Base-by-base conservation (phyloP, 371 early-diverging fungal species). In the Syncephalis fuscata region DNA sequence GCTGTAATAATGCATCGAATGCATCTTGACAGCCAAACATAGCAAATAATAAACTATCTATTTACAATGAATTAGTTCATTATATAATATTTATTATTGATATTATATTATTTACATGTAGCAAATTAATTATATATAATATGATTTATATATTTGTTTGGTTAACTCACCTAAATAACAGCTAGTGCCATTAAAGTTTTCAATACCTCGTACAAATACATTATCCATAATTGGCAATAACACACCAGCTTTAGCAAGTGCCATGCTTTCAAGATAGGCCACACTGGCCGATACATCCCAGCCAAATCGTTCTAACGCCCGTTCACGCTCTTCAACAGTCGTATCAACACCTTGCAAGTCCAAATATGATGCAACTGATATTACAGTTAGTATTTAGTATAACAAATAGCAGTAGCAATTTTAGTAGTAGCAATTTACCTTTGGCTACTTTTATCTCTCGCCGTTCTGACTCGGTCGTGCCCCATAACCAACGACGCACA, bases 141-240 rank as follows among this genome's bases (percentile, higher is more conserved):
- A n/a, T n/a, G n/a, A n/a, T n/a, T n/a, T n/a, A n/a, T n/a, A n/a
- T n/a, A n/a, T n/a, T n/a, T n/a, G n/a, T n/a, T n/a, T n/a, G n/a
- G n/a, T n/a, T n/a, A n/a, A 25, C 21, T 63, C 58, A 63, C 73
- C 73, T 45, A 76, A 71, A 45, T 76, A 76, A 46, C 76, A 76
- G 21, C 67, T 66, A 19, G 76, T 76, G 41, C 62, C 61, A 20
- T 63, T 60, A 45, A 70, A 69, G 39, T 76, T 76, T 46, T 71
- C 68, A 17, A 65, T 61, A 7, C 76, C 76, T 11, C 58, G 51
- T 44, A 73, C 45, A 7, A 20, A 36, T 8, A 38, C 51, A 9
- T 58, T 51, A 32, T 54, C 55, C 25, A 55, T 54, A 26, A 66
- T 51, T 2, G 58, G 52, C 1, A 51, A 49, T 8, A 69, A 57